Percentiles rank a stretch among this genome's conserved stretches.
Evolutionary conservation across 2,329 filamentous ascomycete genomes (phyloP).

Genomic region (Pyrenophora teres): DNA sequence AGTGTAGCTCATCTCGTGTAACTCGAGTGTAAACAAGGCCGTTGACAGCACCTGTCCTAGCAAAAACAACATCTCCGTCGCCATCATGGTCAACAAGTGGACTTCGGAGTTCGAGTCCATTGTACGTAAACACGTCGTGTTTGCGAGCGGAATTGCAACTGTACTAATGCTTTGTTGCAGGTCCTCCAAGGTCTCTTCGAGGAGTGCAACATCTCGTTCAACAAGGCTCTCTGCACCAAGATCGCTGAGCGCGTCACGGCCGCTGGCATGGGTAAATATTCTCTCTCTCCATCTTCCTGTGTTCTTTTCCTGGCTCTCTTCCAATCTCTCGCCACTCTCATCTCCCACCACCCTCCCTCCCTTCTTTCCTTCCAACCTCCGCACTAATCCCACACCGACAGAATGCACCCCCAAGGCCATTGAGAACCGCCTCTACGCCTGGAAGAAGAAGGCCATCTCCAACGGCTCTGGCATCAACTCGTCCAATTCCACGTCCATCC

Average conservation of each 20-base stretch:
- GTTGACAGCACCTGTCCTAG: not conserved
- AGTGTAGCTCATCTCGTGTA: not conserved
- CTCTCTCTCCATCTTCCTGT: not conserved
- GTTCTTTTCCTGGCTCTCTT: no score
- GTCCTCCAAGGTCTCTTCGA: slow-evolving; percentile 26
- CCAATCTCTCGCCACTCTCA: no score
- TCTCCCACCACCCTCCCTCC: no score
- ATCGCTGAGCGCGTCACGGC: slow-evolving; percentile 14
- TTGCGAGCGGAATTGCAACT: no score
- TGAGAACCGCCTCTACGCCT: slow-evolving; percentile 24
- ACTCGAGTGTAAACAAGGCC: no score
- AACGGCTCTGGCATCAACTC: not conserved
- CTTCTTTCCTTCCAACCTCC: not conserved
- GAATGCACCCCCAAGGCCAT: slow-evolving; percentile 38
- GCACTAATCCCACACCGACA: not conserved
- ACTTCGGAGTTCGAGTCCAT: slow-evolving; percentile 26
- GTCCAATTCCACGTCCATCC: slow-evolving; percentile 1
- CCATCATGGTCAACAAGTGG: slow-evolving; percentile 29
- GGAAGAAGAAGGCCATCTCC: slow-evolving; percentile 25
- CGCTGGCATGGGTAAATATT: slow-evolving; percentile 11
- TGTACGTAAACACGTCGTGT: slow-evolving; percentile 12
- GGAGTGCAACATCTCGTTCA: slow-evolving; percentile 15
- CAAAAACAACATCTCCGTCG: not conserved
- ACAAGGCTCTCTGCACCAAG: slow-evolving; percentile 17
- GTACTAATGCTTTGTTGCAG: slow-evolving; percentile 11